phyloP scores from a whole-genome alignment of 2,329 filamentous ascomycete species.

The Fusarium sp. region DNA sequence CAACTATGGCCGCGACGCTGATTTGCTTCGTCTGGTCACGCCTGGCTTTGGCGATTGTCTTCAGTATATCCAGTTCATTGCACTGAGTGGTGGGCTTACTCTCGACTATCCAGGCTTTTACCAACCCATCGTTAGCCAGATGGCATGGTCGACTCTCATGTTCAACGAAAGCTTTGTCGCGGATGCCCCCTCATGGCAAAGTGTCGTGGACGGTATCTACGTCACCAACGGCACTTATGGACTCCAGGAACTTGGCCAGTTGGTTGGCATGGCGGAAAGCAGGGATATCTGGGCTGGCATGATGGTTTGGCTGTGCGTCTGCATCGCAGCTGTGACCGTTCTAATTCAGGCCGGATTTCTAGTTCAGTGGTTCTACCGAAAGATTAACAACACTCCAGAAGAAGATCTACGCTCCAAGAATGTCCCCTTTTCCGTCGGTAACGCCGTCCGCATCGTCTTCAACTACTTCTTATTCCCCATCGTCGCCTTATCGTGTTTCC shows the following conservation, averaged over 20 bases:
- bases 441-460: constrained; percentile 85
- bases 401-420: constrained; percentile 94
- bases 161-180: constrained; percentile 93
- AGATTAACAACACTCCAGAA: constrained; percentile 76
- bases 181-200: constrained; percentile 71
- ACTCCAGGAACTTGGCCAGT: constrained; percentile 79
- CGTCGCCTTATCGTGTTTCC: constrained; percentile 88
- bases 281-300: constrained; percentile 93
- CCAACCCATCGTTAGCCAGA: constrained; percentile 89
- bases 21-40: constrained; percentile 90
- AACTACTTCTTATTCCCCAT: constrained; percentile 93
- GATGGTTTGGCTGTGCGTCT: constrained; percentile 88
- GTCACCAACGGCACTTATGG: constrained; percentile 81
- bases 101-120: constrained; percentile 94
- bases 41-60: constrained; percentile 97
- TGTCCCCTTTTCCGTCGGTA: constrained; percentile 84
- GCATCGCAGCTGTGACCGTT: constrained; percentile 74
- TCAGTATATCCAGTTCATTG: constrained; percentile 94
- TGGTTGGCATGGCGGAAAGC: constrained; percentile 80
- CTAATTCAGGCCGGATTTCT: constrained; percentile 82
- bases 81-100: constrained; percentile 86
- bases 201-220: constrained; percentile 87
- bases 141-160: constrained; percentile 88
- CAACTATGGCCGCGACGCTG: constrained; percentile 94
- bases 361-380: constrained; percentile 79